A percentile compares a stretch with the other conserved stretches of the same genome.
Evolutionary conservation across 345 rosid species (phyloP).

Genomic region (Noccaea bulbosa): DNA sequence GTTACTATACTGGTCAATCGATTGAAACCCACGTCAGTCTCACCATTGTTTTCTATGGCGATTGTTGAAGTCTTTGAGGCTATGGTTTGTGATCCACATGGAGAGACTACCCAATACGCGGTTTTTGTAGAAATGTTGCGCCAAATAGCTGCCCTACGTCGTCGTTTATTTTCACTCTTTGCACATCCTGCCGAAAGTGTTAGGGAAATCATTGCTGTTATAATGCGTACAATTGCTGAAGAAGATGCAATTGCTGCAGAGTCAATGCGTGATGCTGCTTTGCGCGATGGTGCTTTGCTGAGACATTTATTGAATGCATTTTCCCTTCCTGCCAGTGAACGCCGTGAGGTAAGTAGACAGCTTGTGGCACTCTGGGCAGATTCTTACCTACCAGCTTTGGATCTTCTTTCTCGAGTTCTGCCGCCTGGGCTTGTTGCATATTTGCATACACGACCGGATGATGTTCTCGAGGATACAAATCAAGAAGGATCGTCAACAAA

Average conservation of each 20-base stretch:
- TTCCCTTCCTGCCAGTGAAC: slow-evolving; percentile 87
- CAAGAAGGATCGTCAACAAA: slow-evolving; percentile 77
- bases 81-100: slow-evolving; percentile 98
- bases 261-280: slow-evolving; percentile 98
- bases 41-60: slow-evolving; percentile 93
- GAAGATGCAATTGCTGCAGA: slow-evolving; percentile 99
- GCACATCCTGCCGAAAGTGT: slow-evolving; percentile 99
- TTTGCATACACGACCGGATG: slow-evolving; percentile 88
- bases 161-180: slow-evolving; percentile 95
- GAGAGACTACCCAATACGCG: slow-evolving; percentile 93
- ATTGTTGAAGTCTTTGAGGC: slow-evolving; percentile 98
- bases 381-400: slow-evolving; percentile 96
- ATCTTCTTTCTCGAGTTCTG: slow-evolving; percentile 82
- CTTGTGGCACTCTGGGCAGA: slow-evolving; percentile 99
- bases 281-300: slow-evolving; percentile 96
- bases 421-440: slow-evolving; percentile 99
- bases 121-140: slow-evolving; percentile 98
- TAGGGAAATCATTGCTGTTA: slow-evolving; percentile 93
- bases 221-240: slow-evolving; percentile 99
- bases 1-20: slow-evolving; percentile 81
- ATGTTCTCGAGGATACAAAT: slow-evolving; percentile 57
- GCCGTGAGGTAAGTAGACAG: slow-evolving; percentile 94
- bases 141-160: slow-evolving; percentile 93
- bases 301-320: slow-evolving; percentile 96
- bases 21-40: slow-evolving; percentile 92